Evolutionary conservation across 306 rosid species (phyloP).

Genomic region (Dalbergia oliveri): DNA sequence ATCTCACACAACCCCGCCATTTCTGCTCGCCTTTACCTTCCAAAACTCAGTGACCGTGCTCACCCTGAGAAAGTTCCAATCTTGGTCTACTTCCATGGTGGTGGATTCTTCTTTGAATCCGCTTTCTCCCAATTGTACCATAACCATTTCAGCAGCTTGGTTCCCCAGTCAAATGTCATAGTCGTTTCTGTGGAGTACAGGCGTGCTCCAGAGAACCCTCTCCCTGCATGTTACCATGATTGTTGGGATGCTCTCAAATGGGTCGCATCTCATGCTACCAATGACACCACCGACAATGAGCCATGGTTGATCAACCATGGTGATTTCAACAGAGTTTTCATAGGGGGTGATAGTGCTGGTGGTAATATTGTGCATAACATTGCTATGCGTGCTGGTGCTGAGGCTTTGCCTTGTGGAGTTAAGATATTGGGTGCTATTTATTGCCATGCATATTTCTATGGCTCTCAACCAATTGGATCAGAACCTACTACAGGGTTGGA

Average conservation of each 20-base stretch:
- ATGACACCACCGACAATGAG: constrained; percentile 9
- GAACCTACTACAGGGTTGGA: background rate
- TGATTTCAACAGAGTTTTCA: constrained; percentile 44
- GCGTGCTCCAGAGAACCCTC: constrained; percentile 51
- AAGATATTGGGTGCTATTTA: constrained; percentile 43
- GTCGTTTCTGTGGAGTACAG: constrained; percentile 60
- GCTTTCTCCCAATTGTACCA: constrained; percentile 48
- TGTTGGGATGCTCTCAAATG: constrained; percentile 56
- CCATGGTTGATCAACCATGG: constrained; percentile 52
- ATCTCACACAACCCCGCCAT: constrained; percentile 36
- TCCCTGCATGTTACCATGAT: constrained; percentile 53
- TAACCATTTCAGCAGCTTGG: constrained; percentile 34
- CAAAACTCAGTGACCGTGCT: constrained; percentile 11
- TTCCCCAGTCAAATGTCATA: constrained; percentile 30
- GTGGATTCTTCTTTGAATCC: constrained; percentile 47
- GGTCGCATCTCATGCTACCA: constrained; percentile 40
- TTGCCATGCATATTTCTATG: constrained; percentile 52
- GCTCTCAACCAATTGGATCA: constrained; percentile 45
- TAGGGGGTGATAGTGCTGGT: constrained; percentile 63
- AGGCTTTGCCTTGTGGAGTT: constrained; percentile 49
- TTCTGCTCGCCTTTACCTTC: constrained; percentile 49
- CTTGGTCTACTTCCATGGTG: constrained; percentile 61
- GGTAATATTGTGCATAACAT: constrained; percentile 57
- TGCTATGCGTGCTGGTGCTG: constrained; percentile 44
- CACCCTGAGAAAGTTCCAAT: background rate